Base-by-base conservation (phyloP, 208 protist species). In the Trichomonas tenax region DNA sequence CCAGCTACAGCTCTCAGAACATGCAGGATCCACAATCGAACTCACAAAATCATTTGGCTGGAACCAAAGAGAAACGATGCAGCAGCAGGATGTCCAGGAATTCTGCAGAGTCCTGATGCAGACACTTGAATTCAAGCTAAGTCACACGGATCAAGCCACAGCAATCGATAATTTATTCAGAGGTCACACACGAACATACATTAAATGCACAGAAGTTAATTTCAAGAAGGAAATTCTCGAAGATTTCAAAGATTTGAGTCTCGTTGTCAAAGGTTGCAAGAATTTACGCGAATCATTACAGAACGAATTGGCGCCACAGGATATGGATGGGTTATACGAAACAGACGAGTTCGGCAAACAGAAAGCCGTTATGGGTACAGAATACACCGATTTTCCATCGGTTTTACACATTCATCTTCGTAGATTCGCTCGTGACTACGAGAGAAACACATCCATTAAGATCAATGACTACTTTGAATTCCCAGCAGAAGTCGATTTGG, bases 61-160 rank as follows among this genome's bases (percentile, higher is more conserved):
- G 49, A 41, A n/a, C 44, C 23, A 44, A 63, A 26, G 40, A 21
- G 98, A 99, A 89, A 96, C 98, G 4, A 98, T 99, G 86, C 98
- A 98, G 89, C 98, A 98, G 96, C 98, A 98, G 96, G 98, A 98
- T 82, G 97, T 98, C 45, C 96, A 98, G 96, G 98, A 99, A 96
- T 97, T 99, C 40, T 98, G 98, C 96, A 96, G 98, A 38, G 98
- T 99, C 34, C 96, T 99, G 14, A 98, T 97, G 40, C 98, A 98
- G 96, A 98, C 98, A 49, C 96, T 99, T 26, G 98, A 98, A 96
- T 97, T 96, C 36, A 98, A 98, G 96, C 98, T 99, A 98, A 98
- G 98, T 93, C 84, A 89, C 23, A 96, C 96, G 8, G 86, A 93
- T 8, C 8, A 38, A 38, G n/a, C 97, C 88, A 72, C 36, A 96